Conservation (phyloP, 202 grass and related monocot species). For the Panicum hallii region DNA sequence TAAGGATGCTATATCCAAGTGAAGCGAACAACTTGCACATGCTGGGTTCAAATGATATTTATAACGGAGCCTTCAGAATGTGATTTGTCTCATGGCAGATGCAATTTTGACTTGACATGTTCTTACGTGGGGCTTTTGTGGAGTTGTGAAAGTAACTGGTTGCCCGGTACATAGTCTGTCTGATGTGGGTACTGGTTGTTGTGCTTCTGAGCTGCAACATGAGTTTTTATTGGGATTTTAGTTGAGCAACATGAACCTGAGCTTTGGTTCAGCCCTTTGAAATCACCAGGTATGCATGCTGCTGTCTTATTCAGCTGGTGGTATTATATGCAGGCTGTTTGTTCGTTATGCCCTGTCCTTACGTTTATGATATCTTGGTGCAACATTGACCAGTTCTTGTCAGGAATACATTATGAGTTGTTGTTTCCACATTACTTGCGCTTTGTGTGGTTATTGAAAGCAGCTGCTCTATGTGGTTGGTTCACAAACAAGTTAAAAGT, state of each 20-base stretch:
- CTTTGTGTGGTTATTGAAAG: background rate
- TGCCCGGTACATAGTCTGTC: background rate
- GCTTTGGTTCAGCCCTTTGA: background rate
- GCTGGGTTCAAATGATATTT: constrained; percentile 69
- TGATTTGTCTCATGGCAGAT: constrained; percentile 41
- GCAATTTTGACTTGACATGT: background rate
- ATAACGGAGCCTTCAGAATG: constrained; percentile 80
- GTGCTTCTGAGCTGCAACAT: constrained; percentile 32
- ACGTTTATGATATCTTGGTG: background rate
- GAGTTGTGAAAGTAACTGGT: constrained; percentile 38
- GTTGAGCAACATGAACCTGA: constrained; percentile 32
- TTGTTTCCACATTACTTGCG: background rate
- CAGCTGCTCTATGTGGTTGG: background rate
- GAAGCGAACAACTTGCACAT: constrained; percentile 70
- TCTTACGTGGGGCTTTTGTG: constrained; percentile 3
- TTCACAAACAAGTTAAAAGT: background rate
- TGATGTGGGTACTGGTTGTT: constrained; percentile 9
- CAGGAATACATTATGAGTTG: background rate
- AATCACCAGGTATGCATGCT: constrained; percentile 30
- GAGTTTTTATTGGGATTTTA: constrained; percentile 37
- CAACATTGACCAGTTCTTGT: background rate
- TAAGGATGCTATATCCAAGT: constrained; percentile 65
- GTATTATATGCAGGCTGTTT: background rate
- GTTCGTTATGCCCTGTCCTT: background rate
- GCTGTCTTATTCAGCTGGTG: background rate